phyloP scores from a whole-genome alignment of 768 basidiomycete genomes.

The Lentinula sp. region DNA sequence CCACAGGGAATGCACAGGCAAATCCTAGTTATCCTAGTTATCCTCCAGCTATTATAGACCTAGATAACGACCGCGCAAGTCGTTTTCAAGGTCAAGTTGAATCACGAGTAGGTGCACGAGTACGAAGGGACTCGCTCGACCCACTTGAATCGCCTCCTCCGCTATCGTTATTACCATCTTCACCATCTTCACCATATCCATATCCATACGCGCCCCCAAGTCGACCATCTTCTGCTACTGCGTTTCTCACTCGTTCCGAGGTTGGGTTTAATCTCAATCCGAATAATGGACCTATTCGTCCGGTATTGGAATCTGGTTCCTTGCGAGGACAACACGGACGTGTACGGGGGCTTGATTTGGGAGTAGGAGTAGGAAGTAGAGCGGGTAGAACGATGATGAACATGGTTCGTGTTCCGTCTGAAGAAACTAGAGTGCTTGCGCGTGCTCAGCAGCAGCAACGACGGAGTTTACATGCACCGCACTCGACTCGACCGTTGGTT shows the following conservation, averaged over 20 bases:
- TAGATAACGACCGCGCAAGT: no score
- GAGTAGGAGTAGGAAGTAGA: no score
- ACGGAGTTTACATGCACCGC: no score
- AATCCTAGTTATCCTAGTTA: no score
- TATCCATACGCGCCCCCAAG: background rate
- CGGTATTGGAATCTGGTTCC: background rate
- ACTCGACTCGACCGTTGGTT: background rate
- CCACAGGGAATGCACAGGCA: no score
- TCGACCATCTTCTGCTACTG: background rate
- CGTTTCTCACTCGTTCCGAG: background rate
- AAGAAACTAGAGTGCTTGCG: conserved; percentile 1
- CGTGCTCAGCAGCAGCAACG: background rate
- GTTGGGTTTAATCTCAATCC: background rate
- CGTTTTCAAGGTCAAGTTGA: no score
- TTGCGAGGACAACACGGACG: no score
- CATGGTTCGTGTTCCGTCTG: background rate
- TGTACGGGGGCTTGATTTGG: no score
- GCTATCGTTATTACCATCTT: background rate
- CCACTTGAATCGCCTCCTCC: background rate
- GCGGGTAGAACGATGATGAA: background rate
- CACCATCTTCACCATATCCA: no score
- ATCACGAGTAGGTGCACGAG: no score
- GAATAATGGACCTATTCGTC: background rate
- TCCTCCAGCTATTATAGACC: no score
- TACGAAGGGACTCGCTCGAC: no score